Base-by-base conservation (phyloP, 805 yeast genomes). In the Wickerhamiella azyma region DNA sequence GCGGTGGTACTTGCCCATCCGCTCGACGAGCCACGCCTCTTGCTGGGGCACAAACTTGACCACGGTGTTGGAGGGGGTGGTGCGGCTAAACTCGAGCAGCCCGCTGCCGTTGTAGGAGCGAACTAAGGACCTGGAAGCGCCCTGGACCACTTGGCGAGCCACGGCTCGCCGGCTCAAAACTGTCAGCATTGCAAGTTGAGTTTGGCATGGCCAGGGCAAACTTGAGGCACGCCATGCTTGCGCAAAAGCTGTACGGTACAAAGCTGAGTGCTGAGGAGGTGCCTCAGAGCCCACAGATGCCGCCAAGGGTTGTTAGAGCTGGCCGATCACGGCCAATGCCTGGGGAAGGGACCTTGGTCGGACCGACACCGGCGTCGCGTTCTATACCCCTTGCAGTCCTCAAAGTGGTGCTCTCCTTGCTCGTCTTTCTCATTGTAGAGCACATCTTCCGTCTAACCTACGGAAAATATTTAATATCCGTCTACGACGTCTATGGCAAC, bases 21-120 rank as follows among this genome's bases (percentile, higher is more conserved):
- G 69, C 62, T 84, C 94, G 16, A 84, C 94, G 16, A 84, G 76
- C 86, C 92, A 84, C 2, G 94, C 94, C 17, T 84, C 79, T 62
- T 84, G 94, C 60, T 85, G 94, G 1, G 94, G 94, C 13, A 84
- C 94, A 60, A 84, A 84, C 54, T 83, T 68, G 35, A 82, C 62
- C 4, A 81, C 62, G 2, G 92, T 82, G 62, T 82, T 82, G 14
- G 85, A 66, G n/a, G 94, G 94, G 45, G 44, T 41, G 9, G 26
- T 26, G 26, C 26, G 26, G 24, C 39, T 41, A 21, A 41, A 33
- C 39, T 30, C 36, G 9, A 38, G 33, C 21, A 41, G 44, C 28
- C 38, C 44, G 13, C 38, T 16, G 9, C 36, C 37, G 16, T 30
- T 21, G n/a, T 41, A 41, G 7, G 11, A n/a, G n/a, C 44, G 44